Conservation (phyloP, 441 rosid genomes). For the Croton setiger region DNA sequence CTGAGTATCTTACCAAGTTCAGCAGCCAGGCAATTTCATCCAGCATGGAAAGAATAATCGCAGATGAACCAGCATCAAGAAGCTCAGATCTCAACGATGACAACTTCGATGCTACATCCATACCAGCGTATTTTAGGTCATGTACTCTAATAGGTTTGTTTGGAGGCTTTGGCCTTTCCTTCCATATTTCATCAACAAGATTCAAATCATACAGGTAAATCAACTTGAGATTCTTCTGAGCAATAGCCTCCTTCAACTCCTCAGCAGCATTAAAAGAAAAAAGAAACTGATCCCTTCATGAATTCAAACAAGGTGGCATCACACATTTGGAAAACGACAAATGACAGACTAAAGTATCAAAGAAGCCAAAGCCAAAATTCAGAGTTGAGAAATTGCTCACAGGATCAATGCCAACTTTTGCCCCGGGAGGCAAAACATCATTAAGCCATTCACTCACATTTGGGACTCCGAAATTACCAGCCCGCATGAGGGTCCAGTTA, state of each 20-base stretch:
- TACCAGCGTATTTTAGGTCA: slow-evolving; percentile 81
- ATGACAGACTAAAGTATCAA: background rate
- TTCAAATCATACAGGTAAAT: slow-evolving; percentile 71
- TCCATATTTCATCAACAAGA: slow-evolving; percentile 92
- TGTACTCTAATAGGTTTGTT: slow-evolving; percentile 73
- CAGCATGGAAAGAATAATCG: slow-evolving; percentile 87
- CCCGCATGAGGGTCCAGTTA: slow-evolving; percentile 92
- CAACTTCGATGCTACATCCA: slow-evolving; percentile 73
- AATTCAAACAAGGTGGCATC: slow-evolving; percentile 43
- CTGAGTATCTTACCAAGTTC: slow-evolving; percentile 62
- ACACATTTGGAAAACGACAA: slow-evolving; percentile 25
- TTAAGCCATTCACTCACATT: slow-evolving; percentile 83
- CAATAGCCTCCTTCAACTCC: slow-evolving; percentile 79
- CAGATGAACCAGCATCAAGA: slow-evolving; percentile 67
- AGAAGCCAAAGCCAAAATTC: slow-evolving; percentile 7
- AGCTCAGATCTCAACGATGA: slow-evolving; percentile 65
- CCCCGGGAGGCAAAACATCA: slow-evolving; percentile 80
- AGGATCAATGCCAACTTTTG: slow-evolving; percentile 93
- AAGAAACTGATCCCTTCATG: slow-evolving; percentile 98
- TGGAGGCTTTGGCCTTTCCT: slow-evolving; percentile 85
- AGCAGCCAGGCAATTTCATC: slow-evolving; percentile 98
- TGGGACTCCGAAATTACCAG: slow-evolving; percentile 85
- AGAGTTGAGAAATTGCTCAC: slow-evolving; percentile 55
- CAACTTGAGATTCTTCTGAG: slow-evolving; percentile 76
- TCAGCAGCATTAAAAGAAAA: slow-evolving; percentile 93